Base-by-base conservation (phyloP, 2,329 filamentous ascomycete genomes). In the Drechslerella stenobrocha region DNA sequence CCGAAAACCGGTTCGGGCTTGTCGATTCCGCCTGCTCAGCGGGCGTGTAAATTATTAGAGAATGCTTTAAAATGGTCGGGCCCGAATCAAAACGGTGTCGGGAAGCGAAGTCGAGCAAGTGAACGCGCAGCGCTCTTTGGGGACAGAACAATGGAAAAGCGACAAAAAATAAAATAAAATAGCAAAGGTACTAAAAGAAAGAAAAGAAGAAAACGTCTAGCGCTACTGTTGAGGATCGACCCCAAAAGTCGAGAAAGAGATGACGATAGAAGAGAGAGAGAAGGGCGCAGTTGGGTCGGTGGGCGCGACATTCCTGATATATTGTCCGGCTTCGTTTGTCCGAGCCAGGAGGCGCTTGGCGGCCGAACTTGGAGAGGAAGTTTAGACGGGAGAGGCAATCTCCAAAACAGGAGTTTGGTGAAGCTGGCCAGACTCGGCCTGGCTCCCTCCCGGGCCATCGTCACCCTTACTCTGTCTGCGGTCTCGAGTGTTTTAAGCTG, bases 211-310 rank as follows among this genome's bases (percentile, higher is more conserved):
- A 2, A 15, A 52, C 37, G 48, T 52, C 63, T 60, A 51, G 50
- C 53, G 50, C 63, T 60, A 59, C 63, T 42, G 52, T 42, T n/a
- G 37, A 50, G 50, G 40, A 59, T 65, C 58, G 37, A 58, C 22
- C 53, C 48, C 53, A 53, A 57, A 24, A 47, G 51, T 48, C 45
- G 42, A 63, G 59, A 52, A 64, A 57, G 50, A 55, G 60, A 56
- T 30, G 57, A 70, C 71, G 72, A 72, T 73, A 71, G 60, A 73
- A 42, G 48, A 61, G 53, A 71, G 70, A 70, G 69, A 60, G 70
- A 71, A 71, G 71, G 72, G 69, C 66, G 60, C 70, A 70, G 52
- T 28, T 44, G 11, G 46, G 46, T 44, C 35, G 52, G 61, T 26
- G 44, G 50, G 55, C 60, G 30, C 28, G 28, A 15, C 55, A 67